These are phyloP conservation scores for Phytophthora fragariaefolia DNA, from an alignment of 352 stramenopile species.

Conservation along the genomic window DNA sequence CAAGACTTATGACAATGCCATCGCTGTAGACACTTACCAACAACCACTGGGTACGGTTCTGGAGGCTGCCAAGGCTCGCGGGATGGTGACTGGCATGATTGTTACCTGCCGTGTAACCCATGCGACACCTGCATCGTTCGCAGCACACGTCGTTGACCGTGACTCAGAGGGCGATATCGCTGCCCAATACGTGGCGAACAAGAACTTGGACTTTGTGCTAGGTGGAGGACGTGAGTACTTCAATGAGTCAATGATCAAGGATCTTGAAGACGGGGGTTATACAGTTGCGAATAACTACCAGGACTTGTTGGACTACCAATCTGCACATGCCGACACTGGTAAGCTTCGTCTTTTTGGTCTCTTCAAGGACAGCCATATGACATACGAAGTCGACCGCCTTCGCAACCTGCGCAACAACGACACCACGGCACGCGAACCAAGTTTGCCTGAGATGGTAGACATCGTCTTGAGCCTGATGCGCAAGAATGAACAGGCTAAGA, in stretches of 20 bases:
- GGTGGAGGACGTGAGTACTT: constrained; percentile 62
- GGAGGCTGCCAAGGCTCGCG: constrained; percentile 64
- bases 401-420: constrained; percentile 45
- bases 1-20: constrained; percentile 72
- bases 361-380: constrained; percentile 72
- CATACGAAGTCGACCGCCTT: constrained; percentile 67
- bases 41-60: constrained; percentile 68
- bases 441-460: constrained; percentile 70
- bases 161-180: constrained; percentile 65
- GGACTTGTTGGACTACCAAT: constrained; percentile 60
- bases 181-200: constrained; percentile 67
- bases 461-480: constrained; percentile 63
- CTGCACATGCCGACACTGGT: constrained; percentile 49
- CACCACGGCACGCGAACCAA: constrained; percentile 56
- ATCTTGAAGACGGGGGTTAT: constrained; percentile 55
- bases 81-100: constrained; percentile 75
- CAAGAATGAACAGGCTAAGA: constrained; percentile 74
- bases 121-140: constrained; percentile 64
- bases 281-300: constrained; percentile 60
- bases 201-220: constrained; percentile 72
- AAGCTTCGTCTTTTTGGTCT: constrained; percentile 65
- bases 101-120: constrained; percentile 73
- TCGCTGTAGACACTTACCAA: constrained; percentile 62
- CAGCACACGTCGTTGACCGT: constrained; percentile 57
- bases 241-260: constrained; percentile 50